Evolutionary conservation across 495 filamentous ascomycete genomes (phyloP).

Genomic region (Echria macrotheca): DNA sequence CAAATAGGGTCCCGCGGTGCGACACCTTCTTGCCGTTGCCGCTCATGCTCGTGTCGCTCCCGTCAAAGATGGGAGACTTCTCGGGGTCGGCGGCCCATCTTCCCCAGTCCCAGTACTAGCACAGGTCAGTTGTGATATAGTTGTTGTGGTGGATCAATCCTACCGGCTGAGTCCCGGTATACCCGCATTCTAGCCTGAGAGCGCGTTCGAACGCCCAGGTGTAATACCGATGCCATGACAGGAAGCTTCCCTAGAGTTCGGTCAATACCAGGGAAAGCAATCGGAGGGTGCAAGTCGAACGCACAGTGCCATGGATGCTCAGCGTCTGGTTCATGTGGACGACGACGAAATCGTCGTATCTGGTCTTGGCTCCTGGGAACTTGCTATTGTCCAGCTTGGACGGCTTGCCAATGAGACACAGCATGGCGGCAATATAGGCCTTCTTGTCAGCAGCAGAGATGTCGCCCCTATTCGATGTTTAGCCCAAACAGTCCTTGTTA

Average conservation of each 20-base stretch:
- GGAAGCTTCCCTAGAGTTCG: conserved; percentile 49
- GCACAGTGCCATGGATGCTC: conserved; percentile 53
- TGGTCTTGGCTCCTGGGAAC: conserved; percentile 33
- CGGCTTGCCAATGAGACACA: conserved; percentile 56
- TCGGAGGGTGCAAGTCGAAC: background rate
- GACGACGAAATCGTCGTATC: conserved; percentile 65
- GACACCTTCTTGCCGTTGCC: conserved; percentile 52
- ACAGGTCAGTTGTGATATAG: background rate
- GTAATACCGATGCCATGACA: conserved; percentile 69
- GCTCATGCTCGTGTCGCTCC: conserved; percentile 53
- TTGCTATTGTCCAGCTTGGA: conserved; percentile 37
- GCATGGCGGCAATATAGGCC: conserved; percentile 57
- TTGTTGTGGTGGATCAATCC: background rate
- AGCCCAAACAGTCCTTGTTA: no score
- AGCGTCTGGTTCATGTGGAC: conserved; percentile 61
- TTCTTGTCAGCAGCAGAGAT: conserved; percentile 46
- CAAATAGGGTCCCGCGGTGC: conserved; percentile 21
- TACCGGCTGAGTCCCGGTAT: conserved; percentile 45
- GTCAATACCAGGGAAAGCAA: background rate
- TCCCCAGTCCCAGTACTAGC: conserved; percentile 60
- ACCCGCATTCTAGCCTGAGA: conserved; percentile 63
- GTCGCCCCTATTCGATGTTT: conserved; percentile 53
- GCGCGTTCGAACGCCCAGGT: conserved; percentile 58
- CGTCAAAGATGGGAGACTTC: conserved; percentile 60
- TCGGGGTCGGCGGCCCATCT: conserved; percentile 45